These are phyloP conservation scores for Fraxinus paxiana DNA, from an alignment of 305 asterid species.

Conservation along the genomic window DNA sequence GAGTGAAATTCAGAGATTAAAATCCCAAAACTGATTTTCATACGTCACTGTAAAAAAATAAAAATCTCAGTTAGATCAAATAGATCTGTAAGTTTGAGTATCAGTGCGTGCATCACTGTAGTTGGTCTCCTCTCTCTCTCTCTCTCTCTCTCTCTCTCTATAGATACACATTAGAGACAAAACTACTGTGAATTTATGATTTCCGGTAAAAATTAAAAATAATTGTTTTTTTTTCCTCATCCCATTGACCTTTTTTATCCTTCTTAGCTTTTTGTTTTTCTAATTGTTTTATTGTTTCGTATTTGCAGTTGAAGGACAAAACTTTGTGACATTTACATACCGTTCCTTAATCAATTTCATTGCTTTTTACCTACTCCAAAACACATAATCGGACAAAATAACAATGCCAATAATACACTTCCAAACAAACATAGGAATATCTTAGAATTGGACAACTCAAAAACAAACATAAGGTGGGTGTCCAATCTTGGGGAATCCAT, in stretches of 20 bases:
- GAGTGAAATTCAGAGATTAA: slow-evolving; percentile 34
- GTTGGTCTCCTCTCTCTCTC: not conserved
- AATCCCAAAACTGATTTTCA: slow-evolving; percentile 30
- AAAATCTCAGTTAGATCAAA: not conserved
- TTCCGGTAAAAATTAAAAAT: not conserved
- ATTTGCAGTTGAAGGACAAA: not conserved
- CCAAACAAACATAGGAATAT: not conserved
- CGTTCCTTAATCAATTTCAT: not conserved
- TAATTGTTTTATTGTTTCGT: not conserved
- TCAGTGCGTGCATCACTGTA: not conserved
- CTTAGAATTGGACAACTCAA: not conserved
- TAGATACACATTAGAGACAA: not conserved
- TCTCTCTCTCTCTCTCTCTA: not conserved
- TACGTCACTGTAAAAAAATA: slow-evolving; percentile 27
- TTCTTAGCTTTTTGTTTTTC: not conserved
- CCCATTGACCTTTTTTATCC: not conserved
- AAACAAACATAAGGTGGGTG: not conserved
- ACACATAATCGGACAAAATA: not conserved
- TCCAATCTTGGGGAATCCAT: not conserved
- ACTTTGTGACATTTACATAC: not conserved
- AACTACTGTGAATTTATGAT: not conserved
- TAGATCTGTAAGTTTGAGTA: slow-evolving; percentile 5
- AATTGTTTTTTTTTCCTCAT: not conserved
- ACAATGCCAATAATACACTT: not conserved
- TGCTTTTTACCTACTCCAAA: slow-evolving; percentile 5